phyloP scores from a whole-genome alignment of 306 rosid species.

The Trifolium fragiferum region DNA sequence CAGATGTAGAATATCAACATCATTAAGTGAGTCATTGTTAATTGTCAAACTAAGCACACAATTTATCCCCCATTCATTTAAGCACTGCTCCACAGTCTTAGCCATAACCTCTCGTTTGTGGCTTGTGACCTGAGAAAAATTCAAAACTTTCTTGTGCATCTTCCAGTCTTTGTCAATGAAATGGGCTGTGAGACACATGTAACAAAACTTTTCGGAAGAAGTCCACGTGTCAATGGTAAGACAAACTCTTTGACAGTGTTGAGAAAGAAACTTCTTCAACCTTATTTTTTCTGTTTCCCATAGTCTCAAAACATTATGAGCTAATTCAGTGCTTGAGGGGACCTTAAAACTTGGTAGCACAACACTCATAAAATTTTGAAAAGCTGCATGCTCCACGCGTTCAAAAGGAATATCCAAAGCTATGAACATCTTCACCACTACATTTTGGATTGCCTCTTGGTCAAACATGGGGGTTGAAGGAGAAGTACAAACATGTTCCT shows the following conservation, averaged over 20 bases:
- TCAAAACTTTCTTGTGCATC: slow-evolving; percentile 16
- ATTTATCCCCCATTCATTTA: slow-evolving; percentile 2
- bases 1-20: neutral
- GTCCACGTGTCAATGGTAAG: slow-evolving; percentile 24
- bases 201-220: neutral
- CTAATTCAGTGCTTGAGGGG: neutral
- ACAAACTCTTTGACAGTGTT: slow-evolving; percentile 18
- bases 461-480: neutral
- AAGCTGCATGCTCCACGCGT: neutral
- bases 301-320: neutral
- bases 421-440: slow-evolving; percentile 2
- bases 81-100: slow-evolving; percentile 5
- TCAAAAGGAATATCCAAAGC: slow-evolving; percentile 12
- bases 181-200: slow-evolving; percentile 19
- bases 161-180: slow-evolving; percentile 21
- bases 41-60: slow-evolving; percentile 12
- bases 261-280: slow-evolving; percentile 17
- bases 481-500: neutral
- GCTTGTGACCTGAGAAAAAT: slow-evolving; percentile 1
- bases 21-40: neutral
- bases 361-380: neutral
- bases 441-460: neutral
- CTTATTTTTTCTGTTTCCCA: neutral
- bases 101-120: neutral
- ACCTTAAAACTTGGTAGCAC: neutral